phyloP scores from a whole-genome alignment of 768 basidiomycete species.

The Strobilomyces dryophilus region DNA sequence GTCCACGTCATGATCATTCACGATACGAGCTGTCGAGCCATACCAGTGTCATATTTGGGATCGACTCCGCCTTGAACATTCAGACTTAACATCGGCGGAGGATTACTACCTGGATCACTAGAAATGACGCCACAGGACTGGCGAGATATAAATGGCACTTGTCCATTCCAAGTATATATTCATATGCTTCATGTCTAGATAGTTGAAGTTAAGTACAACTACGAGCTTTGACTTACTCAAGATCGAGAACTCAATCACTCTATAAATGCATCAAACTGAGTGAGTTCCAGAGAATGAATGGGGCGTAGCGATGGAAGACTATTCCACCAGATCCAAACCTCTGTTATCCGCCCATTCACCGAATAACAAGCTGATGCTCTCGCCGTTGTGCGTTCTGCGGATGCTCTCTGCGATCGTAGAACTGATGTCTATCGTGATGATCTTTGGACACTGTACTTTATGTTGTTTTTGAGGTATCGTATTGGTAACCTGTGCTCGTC shows the following conservation, averaged over 20 bases:
- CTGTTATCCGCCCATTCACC: conserved; percentile 69
- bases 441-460: conserved; percentile 58
- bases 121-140: too few species aligned
- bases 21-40: too few species aligned
- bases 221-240: neutral
- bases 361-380: conserved; percentile 86
- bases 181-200: neutral
- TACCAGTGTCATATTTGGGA: too few species aligned
- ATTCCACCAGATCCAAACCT: conserved; percentile 27
- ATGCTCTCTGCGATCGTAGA: conserved; percentile 95
- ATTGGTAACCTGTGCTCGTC: conserved; percentile 76
- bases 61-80: too few species aligned
- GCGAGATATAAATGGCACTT: too few species aligned
- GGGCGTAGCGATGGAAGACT: neutral
- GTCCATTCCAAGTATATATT: too few species aligned
- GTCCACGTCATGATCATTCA: too few species aligned
- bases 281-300: neutral
- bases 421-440: conserved; percentile 87
- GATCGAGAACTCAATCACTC: neutral
- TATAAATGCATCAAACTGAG: neutral
- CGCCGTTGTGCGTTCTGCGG: conserved; percentile 89
- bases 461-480: conserved; percentile 84
- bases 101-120: too few species aligned
- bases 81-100: too few species aligned
- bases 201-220: neutral